Evolutionary conservation across 2,329 filamentous ascomycete species (phyloP), one percentile per base, ranked within the genome.

Genomic region (Cucurbitaria berberidis): DNA sequence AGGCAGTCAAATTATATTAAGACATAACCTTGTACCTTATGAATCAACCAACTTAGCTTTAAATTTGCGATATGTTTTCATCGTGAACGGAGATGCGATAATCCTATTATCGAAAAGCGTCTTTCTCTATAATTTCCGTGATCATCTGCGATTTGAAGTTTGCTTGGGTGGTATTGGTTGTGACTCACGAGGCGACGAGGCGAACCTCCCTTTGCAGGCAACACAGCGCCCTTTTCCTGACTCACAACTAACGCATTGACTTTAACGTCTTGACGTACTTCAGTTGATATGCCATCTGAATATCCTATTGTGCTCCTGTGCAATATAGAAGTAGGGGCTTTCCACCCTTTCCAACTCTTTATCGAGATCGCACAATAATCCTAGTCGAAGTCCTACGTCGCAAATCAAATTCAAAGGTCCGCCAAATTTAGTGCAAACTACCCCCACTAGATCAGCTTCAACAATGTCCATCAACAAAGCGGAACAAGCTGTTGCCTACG

Each of bases 401-500:
- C 26, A 11, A 11, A 30, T 30, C 13, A 13, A 21, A 21, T 7
- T 9, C 18, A 8, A 9, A 21, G 13, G 2, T 38, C 35, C 10
- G 18, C 10, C 9, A 10, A 22, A 38, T 21, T 38, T 18, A 21
- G 22, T 30, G 5, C 18, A 22, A 22, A 6, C 3, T 18, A 9
- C 24, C 24, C 24, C 24, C 9, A 26, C 24, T 26, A 5, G 5
- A 26, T 26, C 24, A 9, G 5, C 24, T 5, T 26, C 24, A 26
- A 9, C 29, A 24, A 60, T 54, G 51, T 48, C 43, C n/a, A 51
- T 48, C 48, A 49, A 59, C 55, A 61, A 59, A n/a, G 55, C 63
- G 19, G 66, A 69, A 39, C 60, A 52, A 81, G 93, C 93, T 78
- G 87, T 88, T 78, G 96, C 93, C 77, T 98, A 97, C 86, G 95